Evolutionary conservation across 2,329 filamentous ascomycete genomes (phyloP).

Genomic region (Scytalidium lignicola): DNA sequence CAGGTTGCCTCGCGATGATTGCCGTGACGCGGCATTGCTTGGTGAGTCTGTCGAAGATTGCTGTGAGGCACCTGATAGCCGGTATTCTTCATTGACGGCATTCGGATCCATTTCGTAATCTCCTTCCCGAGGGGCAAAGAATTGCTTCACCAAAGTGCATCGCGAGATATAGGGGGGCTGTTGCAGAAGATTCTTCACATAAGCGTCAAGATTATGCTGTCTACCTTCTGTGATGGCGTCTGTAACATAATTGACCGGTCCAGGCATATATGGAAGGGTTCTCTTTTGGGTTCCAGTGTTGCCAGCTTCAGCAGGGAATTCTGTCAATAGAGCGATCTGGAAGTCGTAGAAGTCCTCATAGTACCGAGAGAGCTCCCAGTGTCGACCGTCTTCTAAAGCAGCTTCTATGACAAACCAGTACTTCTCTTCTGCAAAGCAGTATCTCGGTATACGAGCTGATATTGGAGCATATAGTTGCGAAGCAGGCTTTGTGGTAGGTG

Average conservation of each 20-base stretch:
- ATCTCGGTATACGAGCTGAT: conserved; percentile 80
- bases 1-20: conserved; percentile 61
- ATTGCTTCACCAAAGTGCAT: conserved; percentile 78
- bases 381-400: conserved; percentile 79
- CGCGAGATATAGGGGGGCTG: conserved; percentile 81
- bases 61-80: conserved; percentile 66
- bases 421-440: conserved; percentile 94
- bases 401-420: conserved; percentile 99
- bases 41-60: conserved; percentile 61
- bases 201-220: conserved; percentile 87
- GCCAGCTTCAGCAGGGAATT: conserved; percentile 88
- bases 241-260: conserved; percentile 96
- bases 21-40: conserved; percentile 54
- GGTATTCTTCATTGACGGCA: conserved; percentile 61
- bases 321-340: conserved; percentile 89
- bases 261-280: conserved; percentile 93
- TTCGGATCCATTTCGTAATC: conserved; percentile 88
- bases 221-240: conserved; percentile 93
- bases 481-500: conserved; percentile 35
- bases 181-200: conserved; percentile 84
- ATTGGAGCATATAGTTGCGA: conserved; percentile 68
- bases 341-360: conserved; percentile 99
- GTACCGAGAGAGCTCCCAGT: conserved; percentile 90
- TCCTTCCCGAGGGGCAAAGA: conserved; percentile 84
- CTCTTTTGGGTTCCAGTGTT: conserved; percentile 75